Conservation (phyloP, 2,329 filamentous ascomycete genomes). For the Xylariaceae sp. region DNA sequence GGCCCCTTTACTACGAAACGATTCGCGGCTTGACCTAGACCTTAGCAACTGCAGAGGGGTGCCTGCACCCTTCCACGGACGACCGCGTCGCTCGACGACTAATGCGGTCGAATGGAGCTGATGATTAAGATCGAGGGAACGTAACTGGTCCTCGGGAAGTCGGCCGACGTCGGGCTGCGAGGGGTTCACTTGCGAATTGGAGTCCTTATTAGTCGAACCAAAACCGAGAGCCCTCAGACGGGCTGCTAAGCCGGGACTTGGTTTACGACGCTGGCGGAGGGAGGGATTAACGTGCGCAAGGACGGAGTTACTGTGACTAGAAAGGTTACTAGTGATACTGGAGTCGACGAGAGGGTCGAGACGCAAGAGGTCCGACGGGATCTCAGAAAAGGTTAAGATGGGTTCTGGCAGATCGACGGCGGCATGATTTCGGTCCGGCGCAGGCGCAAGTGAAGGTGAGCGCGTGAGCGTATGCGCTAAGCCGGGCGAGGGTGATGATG, state of each 20-base stretch:
- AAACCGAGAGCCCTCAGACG: constrained; percentile 62
- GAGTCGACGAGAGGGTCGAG: constrained; percentile 33
- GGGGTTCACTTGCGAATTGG: constrained; percentile 31
- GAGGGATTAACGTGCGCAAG: constrained; percentile 26
- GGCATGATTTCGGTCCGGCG: constrained; percentile 28
- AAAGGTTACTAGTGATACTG: constrained; percentile 22
- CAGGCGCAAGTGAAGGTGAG: constrained; percentile 3
- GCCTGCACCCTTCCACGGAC: constrained; percentile 65
- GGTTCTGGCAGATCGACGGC: constrained; percentile 26
- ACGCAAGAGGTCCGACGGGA: constrained; percentile 38
- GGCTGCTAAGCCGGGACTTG: constrained; percentile 59
- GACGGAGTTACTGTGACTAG: constrained; percentile 25
- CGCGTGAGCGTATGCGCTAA: constrained; percentile 7
- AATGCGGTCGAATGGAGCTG: constrained; percentile 48
- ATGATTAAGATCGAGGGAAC: constrained; percentile 63
- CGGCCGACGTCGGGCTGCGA: constrained; percentile 52
- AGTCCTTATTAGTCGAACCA: constrained; percentile 38
- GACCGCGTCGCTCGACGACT: constrained; percentile 59
- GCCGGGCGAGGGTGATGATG: background rate
- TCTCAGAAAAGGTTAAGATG: constrained; percentile 39
- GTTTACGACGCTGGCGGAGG: constrained; percentile 44
- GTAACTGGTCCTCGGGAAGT: constrained; percentile 64
- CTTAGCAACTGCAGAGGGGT: constrained; percentile 40
- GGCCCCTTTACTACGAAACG: constrained; percentile 22
- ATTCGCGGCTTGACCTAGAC: constrained; percentile 31